Percentiles rank a stretch among this genome's conserved stretches.
phyloP scores from a whole-genome alignment of 2,329 filamentous ascomycete genomes.

The Scopulariopsis brevicaulis region DNA sequence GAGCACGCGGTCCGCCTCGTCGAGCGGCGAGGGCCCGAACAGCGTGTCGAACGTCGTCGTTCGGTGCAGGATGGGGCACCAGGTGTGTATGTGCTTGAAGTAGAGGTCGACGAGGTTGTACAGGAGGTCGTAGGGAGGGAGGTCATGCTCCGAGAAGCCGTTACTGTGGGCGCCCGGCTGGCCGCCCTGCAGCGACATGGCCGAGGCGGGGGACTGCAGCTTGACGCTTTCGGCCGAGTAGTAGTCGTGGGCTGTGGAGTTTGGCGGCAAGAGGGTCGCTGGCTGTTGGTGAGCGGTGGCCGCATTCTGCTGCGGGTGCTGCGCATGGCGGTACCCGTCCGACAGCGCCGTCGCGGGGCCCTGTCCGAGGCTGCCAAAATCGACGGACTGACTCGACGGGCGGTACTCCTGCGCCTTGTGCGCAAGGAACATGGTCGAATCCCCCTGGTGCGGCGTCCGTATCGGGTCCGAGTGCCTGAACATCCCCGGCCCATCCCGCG shows the following conservation, averaged over 20 bases:
- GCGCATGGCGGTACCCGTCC: constrained; percentile 26
- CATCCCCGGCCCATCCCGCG: constrained; percentile 32
- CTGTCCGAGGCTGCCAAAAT: constrained; percentile 29
- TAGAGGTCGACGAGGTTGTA: constrained; percentile 66
- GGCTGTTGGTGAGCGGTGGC: constrained; percentile 19
- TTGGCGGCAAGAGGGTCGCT: neutral
- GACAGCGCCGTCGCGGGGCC: constrained; percentile 32
- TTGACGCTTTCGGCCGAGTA: neutral
- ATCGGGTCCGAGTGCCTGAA: constrained; percentile 38
- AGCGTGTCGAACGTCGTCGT: constrained; percentile 71
- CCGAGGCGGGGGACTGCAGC: neutral
- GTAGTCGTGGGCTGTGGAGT: neutral
- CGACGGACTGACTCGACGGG: constrained; percentile 31
- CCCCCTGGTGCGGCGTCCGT: constrained; percentile 30
- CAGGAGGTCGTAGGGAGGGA: constrained; percentile 64
- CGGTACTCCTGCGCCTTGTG: constrained; percentile 29
- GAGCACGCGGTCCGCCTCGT: constrained; percentile 72
- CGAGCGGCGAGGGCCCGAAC: constrained; percentile 65
- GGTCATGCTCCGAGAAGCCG: constrained; percentile 44
- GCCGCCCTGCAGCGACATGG: neutral
- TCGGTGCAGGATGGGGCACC: constrained; percentile 84
- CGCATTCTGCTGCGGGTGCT: constrained; percentile 25
- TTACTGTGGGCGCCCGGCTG: constrained; percentile 14
- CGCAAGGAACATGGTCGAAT: constrained; percentile 42
- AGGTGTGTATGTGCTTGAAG: constrained; percentile 71